phyloP scores from a whole-genome alignment of 169 alveolate species.

The Miamiensis avidus region DNA sequence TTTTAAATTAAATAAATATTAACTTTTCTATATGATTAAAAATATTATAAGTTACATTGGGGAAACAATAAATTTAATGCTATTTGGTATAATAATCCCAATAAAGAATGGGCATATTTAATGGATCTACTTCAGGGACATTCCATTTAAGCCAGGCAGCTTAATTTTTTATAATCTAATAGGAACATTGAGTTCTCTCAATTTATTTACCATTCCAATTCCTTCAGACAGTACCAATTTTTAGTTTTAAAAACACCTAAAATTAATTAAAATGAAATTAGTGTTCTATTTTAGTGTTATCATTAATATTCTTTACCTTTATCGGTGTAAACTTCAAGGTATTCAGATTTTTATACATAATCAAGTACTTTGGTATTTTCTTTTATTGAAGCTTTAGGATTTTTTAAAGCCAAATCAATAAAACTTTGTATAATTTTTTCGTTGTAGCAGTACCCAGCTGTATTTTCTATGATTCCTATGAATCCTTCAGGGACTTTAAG shows the following conservation, averaged over 20 bases:
- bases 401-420: not conserved
- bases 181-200: not conserved
- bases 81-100: not conserved
- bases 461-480: constrained; percentile 2
- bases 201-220: not conserved
- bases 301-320: not conserved
- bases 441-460: constrained; percentile 4
- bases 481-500: not conserved
- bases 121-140: not conserved
- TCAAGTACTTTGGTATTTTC: not conserved
- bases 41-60: not conserved
- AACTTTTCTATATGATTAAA: too few relatives aligned
- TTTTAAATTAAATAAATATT: too few relatives aligned
- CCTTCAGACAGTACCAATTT: constrained; percentile 1
- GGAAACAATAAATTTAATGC: constrained; percentile 17
- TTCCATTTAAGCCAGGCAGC: constrained; percentile 10
- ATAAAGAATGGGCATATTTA: not conserved
- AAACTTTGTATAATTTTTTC: not conserved
- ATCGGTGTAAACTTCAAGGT: not conserved
- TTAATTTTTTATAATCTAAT: not conserved
- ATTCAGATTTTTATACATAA: not conserved
- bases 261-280: too few relatives aligned
- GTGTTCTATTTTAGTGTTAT: not conserved
- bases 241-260: not conserved
- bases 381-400: not conserved